Conservation (phyloP, 805 yeast genomes). For the Wickerhamomyces alni region DNA sequence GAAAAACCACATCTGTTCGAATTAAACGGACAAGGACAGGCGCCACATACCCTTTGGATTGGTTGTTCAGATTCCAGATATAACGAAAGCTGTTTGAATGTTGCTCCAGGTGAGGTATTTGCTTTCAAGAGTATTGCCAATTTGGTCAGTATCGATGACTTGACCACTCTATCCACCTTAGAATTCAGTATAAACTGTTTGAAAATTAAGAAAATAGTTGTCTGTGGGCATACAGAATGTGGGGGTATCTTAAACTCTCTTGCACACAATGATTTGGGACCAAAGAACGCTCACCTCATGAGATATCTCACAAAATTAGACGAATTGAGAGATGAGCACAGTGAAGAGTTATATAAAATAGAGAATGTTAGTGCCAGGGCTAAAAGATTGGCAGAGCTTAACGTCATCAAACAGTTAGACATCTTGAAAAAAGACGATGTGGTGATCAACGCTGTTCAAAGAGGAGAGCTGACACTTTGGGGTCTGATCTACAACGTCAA, state of each 20-base stretch:
- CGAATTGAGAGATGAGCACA: constrained; percentile 59
- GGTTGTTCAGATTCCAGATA: constrained; percentile 93
- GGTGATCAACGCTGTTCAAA: constrained; percentile 58
- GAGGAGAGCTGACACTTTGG: constrained; percentile 65
- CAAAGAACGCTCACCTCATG: constrained; percentile 34
- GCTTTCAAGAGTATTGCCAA: constrained; percentile 88
- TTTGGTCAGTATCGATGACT: constrained; percentile 59
- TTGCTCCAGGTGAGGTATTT: constrained; percentile 89
- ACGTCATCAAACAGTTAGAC: constrained; percentile 66
- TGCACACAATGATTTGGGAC: constrained; percentile 56
- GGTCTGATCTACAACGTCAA: constrained; percentile 83
- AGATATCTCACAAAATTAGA: constrained; percentile 55
- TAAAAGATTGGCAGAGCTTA: constrained; percentile 64
- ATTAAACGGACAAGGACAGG: constrained; percentile 69
- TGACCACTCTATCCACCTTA: constrained; percentile 68
- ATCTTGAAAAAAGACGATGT: constrained; percentile 49
- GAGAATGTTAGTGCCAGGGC: constrained; percentile 49
- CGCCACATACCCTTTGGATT: constrained; percentile 91
- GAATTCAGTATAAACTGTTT: constrained; percentile 86
- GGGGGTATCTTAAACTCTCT: constrained; percentile 87
- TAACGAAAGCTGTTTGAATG: constrained; percentile 67
- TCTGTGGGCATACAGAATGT: constrained; percentile 94
- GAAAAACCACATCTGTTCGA: constrained; percentile 21
- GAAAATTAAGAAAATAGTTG: constrained; percentile 72
- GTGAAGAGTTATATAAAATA: constrained; percentile 41